Conservation (phyloP, 768 basidiomycete genomes). For the Amanita exitialis region DNA sequence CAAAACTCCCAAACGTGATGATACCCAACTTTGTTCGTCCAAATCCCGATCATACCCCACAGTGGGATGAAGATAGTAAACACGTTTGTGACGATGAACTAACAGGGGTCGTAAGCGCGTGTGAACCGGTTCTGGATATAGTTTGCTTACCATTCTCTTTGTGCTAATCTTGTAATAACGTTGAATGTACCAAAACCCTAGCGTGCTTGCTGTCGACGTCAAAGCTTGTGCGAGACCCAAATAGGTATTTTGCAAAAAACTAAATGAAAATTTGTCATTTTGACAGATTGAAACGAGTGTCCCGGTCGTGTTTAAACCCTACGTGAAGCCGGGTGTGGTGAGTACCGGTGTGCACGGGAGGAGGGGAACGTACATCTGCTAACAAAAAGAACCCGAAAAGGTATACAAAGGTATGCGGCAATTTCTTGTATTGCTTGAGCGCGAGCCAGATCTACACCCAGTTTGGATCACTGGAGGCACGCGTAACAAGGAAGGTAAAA, state of each 20-base stretch:
- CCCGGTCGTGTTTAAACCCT: constrained; percentile 77
- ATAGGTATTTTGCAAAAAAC: constrained; percentile 75
- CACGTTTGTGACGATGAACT: constrained; percentile 74
- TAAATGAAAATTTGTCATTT: constrained; percentile 73
- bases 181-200: constrained; percentile 82
- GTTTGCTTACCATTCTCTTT: constrained; percentile 58
- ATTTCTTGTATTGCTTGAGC: constrained; percentile 60
- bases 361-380: constrained; percentile 43
- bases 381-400: constrained; percentile 71
- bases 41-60: constrained; percentile 83
- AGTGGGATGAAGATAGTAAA: constrained; percentile 70
- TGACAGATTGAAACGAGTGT: constrained; percentile 71
- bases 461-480: background rate
- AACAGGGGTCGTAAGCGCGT: background rate
- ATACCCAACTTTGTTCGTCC: constrained; percentile 68
- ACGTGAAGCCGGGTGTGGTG: background rate
- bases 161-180: constrained; percentile 68
- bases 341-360: background rate
- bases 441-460: constrained; percentile 64
- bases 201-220: constrained; percentile 60
- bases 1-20: constrained; percentile 88
- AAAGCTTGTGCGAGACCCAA: constrained; percentile 68
- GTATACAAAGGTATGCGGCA: constrained; percentile 79
- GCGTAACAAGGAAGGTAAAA: background rate
- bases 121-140: background rate